Evolutionary conservation across 257 asterid species (phyloP), one percentile per base, ranked within the genome.

Genomic region (Eucommia ulmoides): DNA sequence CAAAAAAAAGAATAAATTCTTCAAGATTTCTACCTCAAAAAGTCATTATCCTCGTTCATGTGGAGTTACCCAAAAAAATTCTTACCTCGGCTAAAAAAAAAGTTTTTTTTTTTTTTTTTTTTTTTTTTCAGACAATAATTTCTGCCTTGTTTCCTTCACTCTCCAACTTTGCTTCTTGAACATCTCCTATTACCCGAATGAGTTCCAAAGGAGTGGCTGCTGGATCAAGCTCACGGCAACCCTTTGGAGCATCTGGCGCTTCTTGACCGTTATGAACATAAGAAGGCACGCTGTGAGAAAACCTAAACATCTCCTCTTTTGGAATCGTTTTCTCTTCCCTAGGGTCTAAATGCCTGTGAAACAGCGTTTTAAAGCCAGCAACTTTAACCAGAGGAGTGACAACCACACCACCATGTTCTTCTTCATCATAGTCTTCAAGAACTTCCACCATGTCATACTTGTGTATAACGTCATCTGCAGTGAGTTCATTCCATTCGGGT

Each of bases 201-300:
- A 42, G 19, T 16, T 42, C 48, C 20, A 16, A 42, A 42, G 48
- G 48, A 0, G 48, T 42, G 15, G 48, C 48, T 15, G 48, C 48
- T 16, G 48, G 48, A n/a, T 42, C 48, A 19, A 42, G 48, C 48
- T 42, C 48, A 19, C 9, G 48, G 48, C 48, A 42, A 42, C 48
- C 48, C 48, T 42, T 42, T 42, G 48, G 19, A 42, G 48, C 48
- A 42, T 42, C 19, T 42, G 48, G 3, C 20, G 20, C 48, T 42
- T 42, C 48, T 15, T n/a, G 48, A 42, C 48, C 48, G 19, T 19
- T 42, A 18, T 16, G 48, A 3, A 42, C n/a, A 9, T 6, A 42
- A 42, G 48, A 42, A 42, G 48, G 48, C 4, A n/a, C 20, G 1
- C 19, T 19, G 19, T 42, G 48, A 42, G 48, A 42, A 42, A 42